phyloP scores from a whole-genome alignment of 1,139 yeast genomes.

The Blastobotrys indianensis region DNA sequence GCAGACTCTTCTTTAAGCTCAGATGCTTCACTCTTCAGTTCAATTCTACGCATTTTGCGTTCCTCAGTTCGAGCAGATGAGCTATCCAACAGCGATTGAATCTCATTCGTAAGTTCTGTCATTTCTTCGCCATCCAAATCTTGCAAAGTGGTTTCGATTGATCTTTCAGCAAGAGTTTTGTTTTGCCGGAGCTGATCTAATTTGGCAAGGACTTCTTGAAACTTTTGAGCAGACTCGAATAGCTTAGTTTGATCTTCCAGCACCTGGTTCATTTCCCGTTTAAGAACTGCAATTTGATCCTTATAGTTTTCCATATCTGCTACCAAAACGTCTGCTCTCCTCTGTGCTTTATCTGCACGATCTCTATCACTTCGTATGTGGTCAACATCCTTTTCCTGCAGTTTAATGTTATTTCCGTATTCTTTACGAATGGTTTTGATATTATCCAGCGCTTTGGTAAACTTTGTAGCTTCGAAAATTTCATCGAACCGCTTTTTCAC shows the following conservation, averaged over 20 bases:
- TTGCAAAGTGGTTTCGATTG: too few relatives aligned
- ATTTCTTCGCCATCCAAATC: conserved; percentile 27
- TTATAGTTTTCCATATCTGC: conserved; percentile 43
- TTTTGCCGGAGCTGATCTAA: conserved; percentile 53
- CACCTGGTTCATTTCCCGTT: conserved; percentile 45
- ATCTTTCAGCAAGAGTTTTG: conserved; percentile 28
- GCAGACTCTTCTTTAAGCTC: conserved; percentile 18
- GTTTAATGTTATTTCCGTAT: conserved; percentile 63
- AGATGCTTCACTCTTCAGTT: conserved; percentile 5
- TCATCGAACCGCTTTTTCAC: conserved; percentile 93
- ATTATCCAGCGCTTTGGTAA: conserved; percentile 81
- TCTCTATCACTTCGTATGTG: conserved; percentile 69
- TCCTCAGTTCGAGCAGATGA: conserved; percentile 46
- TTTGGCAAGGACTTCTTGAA: conserved; percentile 64
- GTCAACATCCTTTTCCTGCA: conserved; percentile 70
- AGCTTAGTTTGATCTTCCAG: conserved; percentile 57
- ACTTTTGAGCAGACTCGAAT: conserved; percentile 74
- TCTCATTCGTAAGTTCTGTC: conserved; percentile 45
- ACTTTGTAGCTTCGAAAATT: conserved; percentile 90
- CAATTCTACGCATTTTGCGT: conserved; percentile 25
- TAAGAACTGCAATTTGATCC: conserved; percentile 46
- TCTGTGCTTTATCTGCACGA: conserved; percentile 56
- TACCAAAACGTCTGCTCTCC: conserved; percentile 43
- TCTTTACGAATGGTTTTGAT: conserved; percentile 74
- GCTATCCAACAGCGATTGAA: conserved; percentile 46